Percentiles rank a stretch among this genome's conserved stretches.
Evolutionary conservation across 2,329 filamentous ascomycete species (phyloP).

Genomic region (Cadophora gregata): DNA sequence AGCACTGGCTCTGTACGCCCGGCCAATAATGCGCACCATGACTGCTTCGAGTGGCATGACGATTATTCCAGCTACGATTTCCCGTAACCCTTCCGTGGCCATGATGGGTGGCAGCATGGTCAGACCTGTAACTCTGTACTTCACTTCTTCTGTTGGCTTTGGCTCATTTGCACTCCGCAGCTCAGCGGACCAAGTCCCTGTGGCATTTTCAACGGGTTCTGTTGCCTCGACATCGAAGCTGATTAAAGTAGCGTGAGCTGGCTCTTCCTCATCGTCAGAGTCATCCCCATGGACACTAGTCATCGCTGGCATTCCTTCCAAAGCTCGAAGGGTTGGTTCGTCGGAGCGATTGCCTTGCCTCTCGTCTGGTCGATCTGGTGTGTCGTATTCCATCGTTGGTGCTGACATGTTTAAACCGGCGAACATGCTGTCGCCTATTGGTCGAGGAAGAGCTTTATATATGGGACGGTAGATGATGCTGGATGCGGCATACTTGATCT

Average conservation of each 20-base stretch:
- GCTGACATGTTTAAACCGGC: conserved; percentile 29
- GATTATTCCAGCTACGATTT: conserved; percentile 39
- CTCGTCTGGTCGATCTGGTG: conserved; percentile 30
- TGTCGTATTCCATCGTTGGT: conserved; percentile 36
- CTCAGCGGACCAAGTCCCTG: conserved; percentile 45
- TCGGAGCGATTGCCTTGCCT: conserved; percentile 32
- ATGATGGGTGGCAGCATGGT: conserved; percentile 44
- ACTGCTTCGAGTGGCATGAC: conserved; percentile 43
- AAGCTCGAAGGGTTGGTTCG: conserved; percentile 40
- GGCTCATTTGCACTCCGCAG: conserved; percentile 44
- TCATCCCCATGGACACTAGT: conserved; percentile 33
- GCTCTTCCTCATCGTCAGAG: conserved; percentile 42
- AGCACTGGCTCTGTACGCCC: conserved; percentile 35
- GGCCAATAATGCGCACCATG: conserved; percentile 42
- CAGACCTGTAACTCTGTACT: conserved; percentile 43
- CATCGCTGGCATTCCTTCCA: conserved; percentile 41
- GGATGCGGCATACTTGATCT: conserved; percentile 35
- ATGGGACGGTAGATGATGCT: conserved; percentile 40
- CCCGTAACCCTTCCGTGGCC: conserved; percentile 42
- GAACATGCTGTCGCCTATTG: conserved; percentile 41
- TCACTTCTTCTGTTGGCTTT: conserved; percentile 31
- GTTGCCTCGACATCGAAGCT: conserved; percentile 45
- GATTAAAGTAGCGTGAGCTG: conserved; percentile 42
- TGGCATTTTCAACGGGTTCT: conserved; percentile 34
- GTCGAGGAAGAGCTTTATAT: conserved; percentile 41